Base-by-base conservation (phyloP, 2,329 filamentous ascomycete genomes). In the Ceratocystis albifundus region DNA sequence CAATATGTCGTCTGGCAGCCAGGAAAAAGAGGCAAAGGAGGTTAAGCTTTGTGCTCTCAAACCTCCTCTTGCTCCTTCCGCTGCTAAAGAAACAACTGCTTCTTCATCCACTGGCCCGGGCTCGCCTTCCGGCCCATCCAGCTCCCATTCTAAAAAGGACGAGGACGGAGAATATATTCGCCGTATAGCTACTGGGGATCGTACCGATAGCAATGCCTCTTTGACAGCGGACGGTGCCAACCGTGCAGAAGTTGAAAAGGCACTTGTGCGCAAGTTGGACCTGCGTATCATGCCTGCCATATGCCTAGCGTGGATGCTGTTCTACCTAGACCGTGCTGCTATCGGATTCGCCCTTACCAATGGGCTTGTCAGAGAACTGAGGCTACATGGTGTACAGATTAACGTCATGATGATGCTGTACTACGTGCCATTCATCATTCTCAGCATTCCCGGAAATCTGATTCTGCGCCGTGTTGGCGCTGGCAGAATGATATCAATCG, bases 321-420 rank as follows among this genome's bases (percentile, higher is more conserved):
- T 70, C 61, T 69, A 70, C 59, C 67, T 70, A 22, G 6, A 41
- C 66, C 80, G 80, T 74, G 68, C 69, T 4, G 70, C 70, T 30
- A 69, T 71, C 57, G 68, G 69, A 2, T 69, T 70, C 62, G 69
- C 69, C 10, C 67, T 69, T 62, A 71, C 88, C 7, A 79, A 86
- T 64, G 82, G 83, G 0, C 77, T 89, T 15, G 82, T 87, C 70
- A 70, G 75, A 0, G 82, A 85, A 70, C 73, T 87, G 1, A 72
- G 76, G 57, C 83, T 89, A 69, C 81, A 75, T 4, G 82, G 85
- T 67, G 75, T 79, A 65, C 83, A 88, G 71, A 89, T 88, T 73
- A 82, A 72, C 41, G 68, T 66, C 12, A 69, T 71, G 12, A 66
- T 71, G 22, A 69, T 70, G 1, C 59, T 71, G 46, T 71, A 71